Conservation (phyloP, 345 rosid species). For the Populus simonii region DNA sequence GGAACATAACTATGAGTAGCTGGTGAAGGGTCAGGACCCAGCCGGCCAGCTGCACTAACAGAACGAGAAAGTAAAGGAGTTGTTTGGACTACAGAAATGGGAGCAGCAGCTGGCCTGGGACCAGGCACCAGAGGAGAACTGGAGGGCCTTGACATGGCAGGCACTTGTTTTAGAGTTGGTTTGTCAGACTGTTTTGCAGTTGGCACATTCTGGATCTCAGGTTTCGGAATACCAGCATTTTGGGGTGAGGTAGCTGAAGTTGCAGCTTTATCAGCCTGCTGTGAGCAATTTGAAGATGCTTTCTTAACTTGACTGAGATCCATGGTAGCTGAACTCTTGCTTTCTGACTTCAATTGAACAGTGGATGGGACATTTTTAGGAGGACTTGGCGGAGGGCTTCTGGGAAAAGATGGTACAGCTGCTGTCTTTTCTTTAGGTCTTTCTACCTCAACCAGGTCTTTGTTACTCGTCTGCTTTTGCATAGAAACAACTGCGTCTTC, state of each 20-base stretch:
- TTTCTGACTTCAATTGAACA: conserved; percentile 46
- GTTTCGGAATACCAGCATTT: conserved; percentile 27
- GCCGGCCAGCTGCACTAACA: conserved; percentile 75
- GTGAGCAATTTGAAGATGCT: conserved; percentile 37
- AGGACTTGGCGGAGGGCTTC: conserved; percentile 38
- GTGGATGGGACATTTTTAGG: conserved; percentile 23
- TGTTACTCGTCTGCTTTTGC: conserved; percentile 36
- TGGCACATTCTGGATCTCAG: conserved; percentile 46
- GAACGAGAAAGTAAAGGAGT: conserved; percentile 68
- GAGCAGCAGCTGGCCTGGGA: conserved; percentile 48
- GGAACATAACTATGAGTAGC: conserved; percentile 56
- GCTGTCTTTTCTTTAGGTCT: conserved; percentile 54
- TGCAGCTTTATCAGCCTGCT: conserved; percentile 41
- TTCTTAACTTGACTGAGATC: conserved; percentile 41
- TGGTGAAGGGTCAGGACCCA: conserved; percentile 61
- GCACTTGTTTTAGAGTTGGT: conserved; percentile 34
- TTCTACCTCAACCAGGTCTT: conserved; percentile 48
- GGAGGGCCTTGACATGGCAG: conserved; percentile 77
- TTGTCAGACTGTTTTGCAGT: conserved; percentile 44
- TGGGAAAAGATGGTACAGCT: conserved; percentile 51
- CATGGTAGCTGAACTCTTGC: conserved; percentile 31
- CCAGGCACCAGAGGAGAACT: conserved; percentile 81
- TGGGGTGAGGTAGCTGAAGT: conserved; percentile 32
- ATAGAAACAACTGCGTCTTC: conserved; percentile 35
- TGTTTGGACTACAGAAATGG: conserved; percentile 53